Base-by-base conservation (phyloP, 306 rosid genomes). In the Inga laurina region DNA sequence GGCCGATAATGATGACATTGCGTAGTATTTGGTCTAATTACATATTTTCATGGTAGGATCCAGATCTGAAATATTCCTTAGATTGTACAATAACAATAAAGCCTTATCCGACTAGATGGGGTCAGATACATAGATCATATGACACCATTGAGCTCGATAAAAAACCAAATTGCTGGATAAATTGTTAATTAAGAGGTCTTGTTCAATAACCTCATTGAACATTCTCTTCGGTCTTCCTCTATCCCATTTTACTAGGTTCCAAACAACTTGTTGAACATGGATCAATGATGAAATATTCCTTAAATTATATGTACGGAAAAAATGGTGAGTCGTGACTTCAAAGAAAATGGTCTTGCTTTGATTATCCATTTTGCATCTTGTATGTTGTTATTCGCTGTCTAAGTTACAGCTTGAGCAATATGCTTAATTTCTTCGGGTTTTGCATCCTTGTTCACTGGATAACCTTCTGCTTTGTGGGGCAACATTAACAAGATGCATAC, bases 391-490 rank as follows among this genome's bases (percentile, higher is more conserved):
- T 66, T 86, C 72, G 35, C 72, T 24, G 45, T 54, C 9, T 43
- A 27, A 59, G 57, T 43, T 49, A n/a, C 57, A 4, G 74, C 83
- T 74, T 66, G 51, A 45, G 66, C 59, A 81, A 54, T 56, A 67
- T 81, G 41, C 82, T 75, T 22, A 15, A 73, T 64, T 13, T 68
- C 70, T 76, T 56, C 51, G 37, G 27, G 32, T 84, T 64, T 64
- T 79, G 52, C 48, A 74, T 56, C 71, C 64, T 74, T 57, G 79
- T 34, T 61, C 66, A 24, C 78, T 79, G 48, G 11, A 45, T 75
- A 48, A 18, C 39, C 44, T 69, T 64, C 4, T 77, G 48, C 32
- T 81, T 67, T 51, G 83, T 37, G 75, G 75, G 34, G 74, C 71
- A 49, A 57, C 41, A 35, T 32, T 65, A 70, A 65, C 34, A 37